A percentile compares a stretch with the other conserved stretches of the same genome.
Conservation (phyloP, 108 stramenopile genomes). For the Chaetoceros tenuissimus region DNA sequence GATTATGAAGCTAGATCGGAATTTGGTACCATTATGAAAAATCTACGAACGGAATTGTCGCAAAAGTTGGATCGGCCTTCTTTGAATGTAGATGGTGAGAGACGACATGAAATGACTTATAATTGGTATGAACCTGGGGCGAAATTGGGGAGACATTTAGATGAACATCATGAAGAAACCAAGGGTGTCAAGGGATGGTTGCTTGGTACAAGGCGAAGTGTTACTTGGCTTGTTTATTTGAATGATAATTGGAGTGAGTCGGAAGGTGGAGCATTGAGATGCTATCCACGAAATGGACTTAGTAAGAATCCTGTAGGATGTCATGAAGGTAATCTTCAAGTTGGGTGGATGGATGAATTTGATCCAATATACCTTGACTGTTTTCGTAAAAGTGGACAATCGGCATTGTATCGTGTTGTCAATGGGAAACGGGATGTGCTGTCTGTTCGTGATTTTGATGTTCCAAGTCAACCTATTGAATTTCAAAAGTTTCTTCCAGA, state of each 20-base stretch:
- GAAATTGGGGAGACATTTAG: slow-evolving; percentile 26
- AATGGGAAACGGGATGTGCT: slow-evolving; percentile 18
- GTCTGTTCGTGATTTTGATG: slow-evolving; percentile 23
- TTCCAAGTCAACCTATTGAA: slow-evolving; percentile 30
- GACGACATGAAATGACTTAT: slow-evolving; percentile 16
- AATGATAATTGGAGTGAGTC: slow-evolving; percentile 4
- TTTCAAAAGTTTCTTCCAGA: slow-evolving; percentile 16
- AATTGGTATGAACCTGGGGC: slow-evolving; percentile 24
- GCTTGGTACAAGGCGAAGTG: slow-evolving; percentile 30
- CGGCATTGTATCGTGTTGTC: slow-evolving; percentile 10
- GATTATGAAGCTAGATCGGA: slow-evolving; percentile 14
- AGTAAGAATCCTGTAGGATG: slow-evolving; percentile 3
- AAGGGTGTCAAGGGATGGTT: slow-evolving; percentile 44
- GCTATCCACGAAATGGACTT: slow-evolving; percentile 11
- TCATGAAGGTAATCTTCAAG: slow-evolving; percentile 45
- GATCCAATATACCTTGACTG: slow-evolving; percentile 11
- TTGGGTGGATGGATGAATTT: slow-evolving; percentile 32
- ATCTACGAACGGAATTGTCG: slow-evolving; percentile 7
- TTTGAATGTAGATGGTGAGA: neutral
- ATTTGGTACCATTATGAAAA: slow-evolving; percentile 12
- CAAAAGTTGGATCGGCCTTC: slow-evolving; percentile 9
- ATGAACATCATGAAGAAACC: slow-evolving; percentile 49
- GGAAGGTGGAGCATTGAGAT: slow-evolving; percentile 33
- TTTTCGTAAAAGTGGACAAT: slow-evolving; percentile 1
- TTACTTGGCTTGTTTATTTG: slow-evolving; percentile 46